Evolutionary conservation across 495 filamentous ascomycete species (phyloP), one percentile per base, ranked within the genome.

Genomic region (Paragyromitra xinjiangensis): DNA sequence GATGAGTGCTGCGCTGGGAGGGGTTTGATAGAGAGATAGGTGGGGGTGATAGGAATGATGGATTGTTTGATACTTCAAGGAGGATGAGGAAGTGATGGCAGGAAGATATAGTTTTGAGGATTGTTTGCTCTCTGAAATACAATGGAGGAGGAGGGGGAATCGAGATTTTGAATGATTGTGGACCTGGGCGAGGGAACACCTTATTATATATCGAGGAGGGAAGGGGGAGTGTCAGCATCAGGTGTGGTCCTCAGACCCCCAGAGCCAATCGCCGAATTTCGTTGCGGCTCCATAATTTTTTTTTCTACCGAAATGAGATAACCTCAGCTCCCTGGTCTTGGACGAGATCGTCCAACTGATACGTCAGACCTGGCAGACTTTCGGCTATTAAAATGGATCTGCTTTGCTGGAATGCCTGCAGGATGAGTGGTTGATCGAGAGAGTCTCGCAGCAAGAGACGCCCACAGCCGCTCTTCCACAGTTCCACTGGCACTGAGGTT

Each of bases 271-370:
- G 74, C 75, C 51, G 73, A 70, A 78, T 78, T 72, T 71, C 42
- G 24, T 77, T 73, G 75, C 77, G 77, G 75, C 77, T 79, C 77
- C 39, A 72, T 73, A 48, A 63, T 71, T 58, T 61, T 70, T 50
- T 68, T 64, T 67, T 50, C 76, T 78, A 78, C 77, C 77, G 66
- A 79, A 79, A 79, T 79, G 78, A 66, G 62, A 71, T 65, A 53
- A 68, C 48, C 74, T 78, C 65, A 71, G 22, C 53, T 68, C 42
- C 58, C 66, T 69, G 55, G 66, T 56, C 63, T 77, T 63, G 75
- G 64, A 62, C 26, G 44, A 66, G 77, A 67, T 78, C 73, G 77
- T 45, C 77, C 77, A 79, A 71, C 51, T 79, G 77, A 79, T 79
- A 78, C 77, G 77, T 79, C 67, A 79, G 77, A 70, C 64, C 19